Base-by-base conservation (phyloP, 83 land plant species). In the Diphasiastrum complanatum region DNA sequence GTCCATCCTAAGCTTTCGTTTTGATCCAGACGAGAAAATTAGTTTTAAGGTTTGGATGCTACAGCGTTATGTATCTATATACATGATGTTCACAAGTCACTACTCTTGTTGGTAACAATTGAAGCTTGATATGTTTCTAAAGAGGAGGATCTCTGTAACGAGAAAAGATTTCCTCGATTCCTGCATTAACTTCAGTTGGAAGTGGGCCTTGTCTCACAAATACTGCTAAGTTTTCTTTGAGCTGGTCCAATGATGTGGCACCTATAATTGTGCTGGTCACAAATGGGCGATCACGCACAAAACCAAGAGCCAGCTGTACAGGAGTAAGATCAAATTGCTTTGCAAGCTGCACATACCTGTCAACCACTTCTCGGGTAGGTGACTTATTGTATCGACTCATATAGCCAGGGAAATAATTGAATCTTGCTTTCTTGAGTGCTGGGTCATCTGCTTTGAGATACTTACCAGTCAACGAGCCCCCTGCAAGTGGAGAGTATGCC, bases 401-500 rank as follows among this genome's bases (percentile, higher is more conserved):
- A 67, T 83, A 93, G 12, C 98, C 98, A 33, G 96, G 98, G 57
- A 85, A 93, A 25, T 83, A 70, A 56, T 79, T 83, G 5, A 93
- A 63, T 47, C 98, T 76, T 30, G 84, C 89, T 60, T 41, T 75
- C 57, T 74, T 78, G 25, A 82, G 76, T 56, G 76, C 84, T 59
- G 71, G 70, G 56, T 75, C 77, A 37, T 79, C 64, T 5, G 61
- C 59, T 62, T 85, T 76, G 19, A 85, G 25, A 46, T 93, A 93
- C 63, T 93, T 93, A 41, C 98, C 98, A 37, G 63, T 70, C 53
- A 93, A 69, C 25, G 81, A 5, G 8, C 98, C 98, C 16, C 89
- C 91, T 55, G 82, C 98, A 16, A 93, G 73, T 23, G 98, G 98
- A 27, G 98, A 93, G 62, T 83, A 93, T 62, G 86, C 82, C 52